These are phyloP conservation scores for Curvularia lunata DNA, from an alignment of 2,329 filamentous ascomycete genomes.

Conservation along the genomic window DNA sequence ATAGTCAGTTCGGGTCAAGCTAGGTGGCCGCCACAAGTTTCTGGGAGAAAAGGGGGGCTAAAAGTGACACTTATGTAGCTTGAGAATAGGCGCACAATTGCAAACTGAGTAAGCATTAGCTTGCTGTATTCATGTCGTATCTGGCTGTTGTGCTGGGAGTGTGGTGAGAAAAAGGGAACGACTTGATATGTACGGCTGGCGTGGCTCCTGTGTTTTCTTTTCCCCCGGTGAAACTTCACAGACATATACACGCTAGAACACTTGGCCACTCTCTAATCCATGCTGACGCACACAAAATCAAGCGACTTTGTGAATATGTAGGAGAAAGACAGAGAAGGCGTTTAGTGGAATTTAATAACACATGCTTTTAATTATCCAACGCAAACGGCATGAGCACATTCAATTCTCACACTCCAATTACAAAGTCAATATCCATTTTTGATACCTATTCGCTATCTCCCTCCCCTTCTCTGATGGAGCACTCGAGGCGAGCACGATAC, in stretches of 20 bases:
- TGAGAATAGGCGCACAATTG: not conserved
- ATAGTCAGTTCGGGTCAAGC: constrained; percentile 56
- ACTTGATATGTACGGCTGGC: not conserved
- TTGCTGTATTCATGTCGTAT: not conserved
- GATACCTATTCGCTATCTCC: too few species aligned
- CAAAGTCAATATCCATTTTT: too few species aligned
- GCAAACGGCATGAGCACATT: not conserved
- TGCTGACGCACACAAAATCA: too few species aligned
- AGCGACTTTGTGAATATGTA: too few species aligned
- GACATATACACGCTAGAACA: not conserved
- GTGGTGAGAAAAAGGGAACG: not conserved
- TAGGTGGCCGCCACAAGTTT: constrained; percentile 57
- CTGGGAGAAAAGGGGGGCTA: not conserved
- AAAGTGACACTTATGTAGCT: not conserved
- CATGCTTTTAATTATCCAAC: too few species aligned
- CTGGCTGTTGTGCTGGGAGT: not conserved
- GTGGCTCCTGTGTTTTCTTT: not conserved
- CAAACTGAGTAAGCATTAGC: not conserved
- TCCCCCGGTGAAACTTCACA: not conserved
- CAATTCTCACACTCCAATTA: not conserved
- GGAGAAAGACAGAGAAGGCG: too few species aligned
- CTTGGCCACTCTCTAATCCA: not conserved
- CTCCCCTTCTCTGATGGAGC: too few species aligned
- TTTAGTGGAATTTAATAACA: too few species aligned
- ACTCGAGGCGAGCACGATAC: too few species aligned